These are phyloP conservation scores for Suillus sp. DNA, from an alignment of 768 basidiomycete species.

Conservation along the genomic window DNA sequence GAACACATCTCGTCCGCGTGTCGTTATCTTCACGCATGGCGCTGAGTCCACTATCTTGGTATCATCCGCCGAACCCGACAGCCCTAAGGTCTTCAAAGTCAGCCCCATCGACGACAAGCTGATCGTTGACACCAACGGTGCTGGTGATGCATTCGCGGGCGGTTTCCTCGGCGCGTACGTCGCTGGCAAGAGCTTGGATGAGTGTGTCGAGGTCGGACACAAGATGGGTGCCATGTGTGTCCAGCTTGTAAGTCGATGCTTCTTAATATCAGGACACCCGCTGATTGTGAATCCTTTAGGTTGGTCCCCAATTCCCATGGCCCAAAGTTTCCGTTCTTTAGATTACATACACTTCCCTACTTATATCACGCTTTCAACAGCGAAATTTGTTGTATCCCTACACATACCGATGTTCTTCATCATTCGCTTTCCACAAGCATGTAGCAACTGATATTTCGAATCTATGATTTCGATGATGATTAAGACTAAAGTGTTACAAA, in stretches of 20 bases:
- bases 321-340: constrained; percentile 54
- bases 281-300: constrained; percentile 32
- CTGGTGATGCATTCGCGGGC: constrained; percentile 96
- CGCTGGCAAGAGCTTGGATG: constrained; percentile 73
- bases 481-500: constrained; percentile 9
- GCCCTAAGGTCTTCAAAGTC: constrained; percentile 61
- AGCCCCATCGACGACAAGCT: constrained; percentile 53
- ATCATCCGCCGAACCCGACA: constrained; percentile 53
- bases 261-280: neutral
- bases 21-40: constrained; percentile 92
- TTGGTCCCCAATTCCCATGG: constrained; percentile 59
- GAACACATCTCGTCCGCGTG: constrained; percentile 74
- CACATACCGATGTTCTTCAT: constrained; percentile 22
- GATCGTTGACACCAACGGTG: constrained; percentile 97
- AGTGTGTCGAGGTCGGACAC: constrained; percentile 85
- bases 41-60: constrained; percentile 78
- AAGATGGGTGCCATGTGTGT: constrained; percentile 85
- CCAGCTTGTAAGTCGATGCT: constrained; percentile 56
- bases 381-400: constrained; percentile 30
- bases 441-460: constrained; percentile 25
- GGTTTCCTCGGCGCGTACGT: constrained; percentile 90
- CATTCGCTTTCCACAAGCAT: constrained; percentile 39
- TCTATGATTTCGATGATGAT: constrained; percentile 10
- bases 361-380: constrained; percentile 42
- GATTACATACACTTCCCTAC: constrained; percentile 12